phyloP scores from a whole-genome alignment of 148 eudicot species.

The Heliamphora exappendiculata region DNA sequence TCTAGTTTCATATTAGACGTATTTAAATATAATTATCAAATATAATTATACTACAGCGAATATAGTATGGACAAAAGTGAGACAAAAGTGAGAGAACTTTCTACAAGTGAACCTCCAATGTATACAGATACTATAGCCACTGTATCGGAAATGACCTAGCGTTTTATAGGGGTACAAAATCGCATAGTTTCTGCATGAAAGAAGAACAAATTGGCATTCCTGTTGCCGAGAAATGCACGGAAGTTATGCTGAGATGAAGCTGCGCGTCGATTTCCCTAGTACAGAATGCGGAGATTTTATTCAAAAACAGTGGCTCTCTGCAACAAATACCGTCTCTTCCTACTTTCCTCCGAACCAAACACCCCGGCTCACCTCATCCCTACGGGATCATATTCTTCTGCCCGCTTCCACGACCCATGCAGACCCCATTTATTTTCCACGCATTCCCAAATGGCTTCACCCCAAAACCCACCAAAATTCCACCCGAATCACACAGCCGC shows the following conservation, averaged over 20 bases:
- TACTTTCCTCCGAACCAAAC: slow-evolving; percentile 4
- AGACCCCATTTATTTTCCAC: neutral
- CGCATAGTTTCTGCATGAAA: neutral
- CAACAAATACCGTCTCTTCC: slow-evolving; percentile 12
- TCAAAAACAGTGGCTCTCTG: slow-evolving; percentile 19
- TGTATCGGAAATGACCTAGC: no score
- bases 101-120: no score
- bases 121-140: no score
- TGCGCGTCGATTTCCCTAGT: neutral
- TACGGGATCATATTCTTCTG: slow-evolving; percentile 11
- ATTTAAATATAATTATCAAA: no score
- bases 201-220: neutral
- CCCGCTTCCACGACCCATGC: slow-evolving; percentile 6
- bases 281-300: slow-evolving; percentile 35
- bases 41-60: no score
- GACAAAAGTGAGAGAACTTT: no score
- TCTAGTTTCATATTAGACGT: no score
- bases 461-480: neutral
- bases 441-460: neutral
- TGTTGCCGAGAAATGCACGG: neutral
- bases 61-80: no score
- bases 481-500: slow-evolving; percentile 4
- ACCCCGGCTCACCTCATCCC: slow-evolving; percentile 14
- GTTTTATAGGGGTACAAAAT: neutral
- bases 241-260: neutral